A percentile compares a stretch with the other conserved stretches of the same genome.
Conservation (phyloP, 352 stramenopile species). For the Pythium biforme region DNA sequence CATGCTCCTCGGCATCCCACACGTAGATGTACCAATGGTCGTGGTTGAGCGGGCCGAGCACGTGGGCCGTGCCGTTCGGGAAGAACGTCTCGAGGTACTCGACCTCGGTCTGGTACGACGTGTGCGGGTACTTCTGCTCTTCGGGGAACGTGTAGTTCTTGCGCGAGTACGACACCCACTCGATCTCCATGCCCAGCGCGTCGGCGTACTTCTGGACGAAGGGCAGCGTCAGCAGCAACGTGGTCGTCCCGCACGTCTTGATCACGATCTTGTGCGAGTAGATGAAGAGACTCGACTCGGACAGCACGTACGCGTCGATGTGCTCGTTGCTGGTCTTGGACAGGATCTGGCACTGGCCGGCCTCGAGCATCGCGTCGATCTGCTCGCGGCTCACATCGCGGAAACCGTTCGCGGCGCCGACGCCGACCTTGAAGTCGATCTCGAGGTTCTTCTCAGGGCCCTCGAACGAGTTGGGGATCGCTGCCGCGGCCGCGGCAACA, state of each 20-base stretch:
- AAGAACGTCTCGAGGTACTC: constrained; percentile 94
- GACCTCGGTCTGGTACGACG: constrained; percentile 96
- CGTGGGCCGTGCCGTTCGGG: constrained; percentile 79
- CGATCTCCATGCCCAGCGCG: constrained; percentile 93
- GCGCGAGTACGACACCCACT: constrained; percentile 98
- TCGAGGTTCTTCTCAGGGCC: constrained; percentile 98
- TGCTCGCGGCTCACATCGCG: constrained; percentile 86
- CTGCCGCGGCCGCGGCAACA: constrained; percentile 17
- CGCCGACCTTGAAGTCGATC: constrained; percentile 89
- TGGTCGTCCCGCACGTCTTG: constrained; percentile 99
- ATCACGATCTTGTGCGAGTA: constrained; percentile 98
- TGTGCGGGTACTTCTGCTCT: constrained; percentile 97
- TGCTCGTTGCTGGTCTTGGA: constrained; percentile 95
- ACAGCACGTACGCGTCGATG: constrained; percentile 95
- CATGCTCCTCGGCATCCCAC: constrained; percentile 90
- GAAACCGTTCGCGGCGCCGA: constrained; percentile 81
- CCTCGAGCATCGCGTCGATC: constrained; percentile 94
- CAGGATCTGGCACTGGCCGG: constrained; percentile 97
- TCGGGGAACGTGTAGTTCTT: constrained; percentile 99
- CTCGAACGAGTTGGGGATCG: constrained; percentile 92
- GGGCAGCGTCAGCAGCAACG: constrained; percentile 92
- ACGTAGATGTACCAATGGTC: constrained; percentile 99
- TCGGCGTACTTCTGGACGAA: constrained; percentile 83
- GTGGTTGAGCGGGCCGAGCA: constrained; percentile 93
- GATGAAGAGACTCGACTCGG: constrained; percentile 98